phyloP scores from a whole-genome alignment of 2,329 filamentous ascomycete genomes.

The Xylaria sp. region DNA sequence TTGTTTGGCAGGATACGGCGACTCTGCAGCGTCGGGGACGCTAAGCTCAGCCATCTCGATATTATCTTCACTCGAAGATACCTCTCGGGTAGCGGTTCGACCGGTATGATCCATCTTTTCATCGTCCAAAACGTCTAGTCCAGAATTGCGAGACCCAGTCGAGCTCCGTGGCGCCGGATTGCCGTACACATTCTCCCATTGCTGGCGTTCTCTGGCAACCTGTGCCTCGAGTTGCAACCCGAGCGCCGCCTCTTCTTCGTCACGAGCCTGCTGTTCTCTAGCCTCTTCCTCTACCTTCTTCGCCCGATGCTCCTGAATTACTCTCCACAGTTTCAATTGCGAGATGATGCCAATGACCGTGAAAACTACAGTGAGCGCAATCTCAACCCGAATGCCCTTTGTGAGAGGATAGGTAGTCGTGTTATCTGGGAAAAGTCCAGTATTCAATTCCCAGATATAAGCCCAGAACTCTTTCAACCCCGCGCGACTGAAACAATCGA shows the following conservation, averaged over 20 bases:
- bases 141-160: constrained; percentile 44
- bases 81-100: constrained; percentile 32
- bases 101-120: constrained; percentile 36
- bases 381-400: constrained; percentile 78
- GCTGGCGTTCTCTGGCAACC: constrained; percentile 55
- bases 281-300: constrained; percentile 46
- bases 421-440: constrained; percentile 69
- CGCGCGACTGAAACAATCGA: constrained; percentile 86
- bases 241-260: constrained; percentile 60
- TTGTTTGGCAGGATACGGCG: constrained; percentile 15
- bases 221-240: constrained; percentile 61
- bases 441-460: constrained; percentile 82
- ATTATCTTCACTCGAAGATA: constrained; percentile 37
- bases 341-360: constrained; percentile 72
- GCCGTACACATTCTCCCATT: constrained; percentile 77
- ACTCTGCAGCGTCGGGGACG: constrained; percentile 26
- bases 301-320: constrained; percentile 60
- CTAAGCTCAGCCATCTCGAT: constrained; percentile 53
- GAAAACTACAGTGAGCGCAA: constrained; percentile 70
- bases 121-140: constrained; percentile 43
- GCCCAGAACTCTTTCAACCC: constrained; percentile 95
- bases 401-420: constrained; percentile 79
- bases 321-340: constrained; percentile 79
- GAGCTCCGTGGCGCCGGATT: constrained; percentile 38
- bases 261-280: constrained; percentile 42